phyloP scores from a whole-genome alignment of 2,329 filamentous ascomycete species.

The Fusarium verrucosum region DNA sequence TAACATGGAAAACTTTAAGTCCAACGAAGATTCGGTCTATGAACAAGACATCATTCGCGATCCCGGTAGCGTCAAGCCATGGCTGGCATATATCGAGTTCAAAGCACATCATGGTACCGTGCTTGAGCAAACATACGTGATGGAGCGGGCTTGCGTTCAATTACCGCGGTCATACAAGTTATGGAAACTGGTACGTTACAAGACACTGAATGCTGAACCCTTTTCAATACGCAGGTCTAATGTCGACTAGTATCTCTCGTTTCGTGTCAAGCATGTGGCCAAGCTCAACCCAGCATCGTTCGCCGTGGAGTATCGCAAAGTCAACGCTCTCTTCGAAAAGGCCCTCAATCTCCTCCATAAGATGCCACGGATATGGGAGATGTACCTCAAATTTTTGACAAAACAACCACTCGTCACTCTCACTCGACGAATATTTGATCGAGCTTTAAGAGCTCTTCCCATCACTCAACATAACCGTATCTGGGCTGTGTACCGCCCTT shows the following conservation, averaged over 20 bases:
- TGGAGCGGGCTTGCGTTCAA: slow-evolving; percentile 90
- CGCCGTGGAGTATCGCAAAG: slow-evolving; percentile 85
- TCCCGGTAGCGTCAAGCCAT: slow-evolving; percentile 86
- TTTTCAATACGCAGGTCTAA: slow-evolving; percentile 2
- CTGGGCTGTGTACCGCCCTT: slow-evolving; percentile 90
- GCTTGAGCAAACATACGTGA: slow-evolving; percentile 84
- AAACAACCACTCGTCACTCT: slow-evolving; percentile 91
- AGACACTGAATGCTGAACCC: not conserved
- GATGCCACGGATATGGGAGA: slow-evolving; percentile 98
- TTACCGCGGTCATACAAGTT: slow-evolving; percentile 96
- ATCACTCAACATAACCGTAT: slow-evolving; percentile 96
- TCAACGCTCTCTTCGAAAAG: slow-evolving; percentile 93
- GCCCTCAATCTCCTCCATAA: slow-evolving; percentile 95
- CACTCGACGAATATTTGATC: slow-evolving; percentile 89
- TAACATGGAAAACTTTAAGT: slow-evolving; percentile 56
- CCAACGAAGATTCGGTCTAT: slow-evolving; percentile 91
- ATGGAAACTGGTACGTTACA: slow-evolving; percentile 81
- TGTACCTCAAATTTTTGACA: slow-evolving; percentile 91
- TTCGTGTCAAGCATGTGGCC: slow-evolving; percentile 82
- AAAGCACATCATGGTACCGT: slow-evolving; percentile 87
- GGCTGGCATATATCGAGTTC: slow-evolving; percentile 92
- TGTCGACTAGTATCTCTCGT: slow-evolving; percentile 75
- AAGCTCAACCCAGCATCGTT: slow-evolving; percentile 85
- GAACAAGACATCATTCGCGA: slow-evolving; percentile 95
- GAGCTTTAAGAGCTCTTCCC: slow-evolving; percentile 88